Conservation (phyloP, 2,329 filamentous ascomycete species). For the Clonostachys sp. region DNA sequence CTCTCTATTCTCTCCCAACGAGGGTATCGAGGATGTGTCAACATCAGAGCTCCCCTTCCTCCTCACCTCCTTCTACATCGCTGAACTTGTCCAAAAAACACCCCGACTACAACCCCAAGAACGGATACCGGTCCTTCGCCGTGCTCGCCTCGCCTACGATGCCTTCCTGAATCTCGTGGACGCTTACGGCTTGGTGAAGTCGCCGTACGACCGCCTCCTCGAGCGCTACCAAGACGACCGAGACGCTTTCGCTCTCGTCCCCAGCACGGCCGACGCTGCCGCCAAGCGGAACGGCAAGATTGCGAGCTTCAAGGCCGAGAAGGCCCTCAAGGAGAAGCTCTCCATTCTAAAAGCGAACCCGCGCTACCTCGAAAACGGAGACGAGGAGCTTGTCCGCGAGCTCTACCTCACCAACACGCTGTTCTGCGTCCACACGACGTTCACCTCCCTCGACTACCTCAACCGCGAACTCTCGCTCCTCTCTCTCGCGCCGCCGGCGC, state of each 20-base stretch:
- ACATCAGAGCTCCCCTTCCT: constrained; percentile 86
- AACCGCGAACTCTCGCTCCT: constrained; percentile 82
- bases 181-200: constrained; percentile 66
- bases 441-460: constrained; percentile 82
- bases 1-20: constrained; percentile 87
- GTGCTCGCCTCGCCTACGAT: constrained; percentile 70
- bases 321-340: constrained; percentile 77
- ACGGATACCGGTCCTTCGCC: constrained; percentile 57
- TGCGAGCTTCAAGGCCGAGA: constrained; percentile 77
- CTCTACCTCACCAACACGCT: constrained; percentile 73
- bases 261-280: constrained; percentile 51
- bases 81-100: constrained; percentile 71
- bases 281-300: constrained; percentile 81
- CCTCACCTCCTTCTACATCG: constrained; percentile 70
- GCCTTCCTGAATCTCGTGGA: constrained; percentile 73
- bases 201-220: constrained; percentile 63
- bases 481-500: constrained; percentile 60
- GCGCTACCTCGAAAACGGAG: constrained; percentile 56
- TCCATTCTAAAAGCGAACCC: constrained; percentile 47
- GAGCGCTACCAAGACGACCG: constrained; percentile 70
- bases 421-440: constrained; percentile 72
- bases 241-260: constrained; percentile 67
- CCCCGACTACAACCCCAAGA: constrained; percentile 46
- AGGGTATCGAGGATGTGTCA: constrained; percentile 79
- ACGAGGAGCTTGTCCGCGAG: constrained; percentile 79